phyloP scores from a whole-genome alignment of 352 stramenopile genomes.

The Blastocystis sp. region DNA sequence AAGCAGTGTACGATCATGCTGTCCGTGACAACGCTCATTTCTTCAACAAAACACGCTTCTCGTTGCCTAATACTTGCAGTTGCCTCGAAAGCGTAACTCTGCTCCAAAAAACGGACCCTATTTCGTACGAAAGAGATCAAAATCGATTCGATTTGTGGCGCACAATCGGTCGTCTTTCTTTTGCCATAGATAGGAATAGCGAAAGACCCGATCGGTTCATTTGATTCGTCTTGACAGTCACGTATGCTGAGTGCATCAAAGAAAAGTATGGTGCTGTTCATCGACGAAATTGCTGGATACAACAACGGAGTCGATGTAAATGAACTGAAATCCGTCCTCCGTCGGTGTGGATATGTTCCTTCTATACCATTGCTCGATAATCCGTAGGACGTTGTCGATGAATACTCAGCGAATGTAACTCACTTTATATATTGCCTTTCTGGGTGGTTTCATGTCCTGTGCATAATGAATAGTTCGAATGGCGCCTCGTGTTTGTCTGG shows the following conservation, averaged over 20 bases:
- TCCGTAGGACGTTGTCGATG: conserved; percentile 54
- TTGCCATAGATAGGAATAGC: not conserved
- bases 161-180: not conserved
- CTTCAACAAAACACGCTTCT: too few species aligned
- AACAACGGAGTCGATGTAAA: conserved; percentile 60
- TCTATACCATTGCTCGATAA: not conserved
- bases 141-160: not conserved
- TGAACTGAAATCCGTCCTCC: conserved; percentile 31
- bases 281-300: conserved; percentile 52
- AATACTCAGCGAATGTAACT: conserved; percentile 34
- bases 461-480: not conserved
- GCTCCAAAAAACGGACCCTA: too few species aligned
- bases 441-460: not conserved
- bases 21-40: not conserved
- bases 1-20: conserved; percentile 32
- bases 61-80: too few species aligned
- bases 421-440: conserved; percentile 59
- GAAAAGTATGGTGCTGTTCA: conserved; percentile 27
- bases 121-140: not conserved
- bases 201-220: too few species aligned
- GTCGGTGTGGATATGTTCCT: conserved; percentile 11
- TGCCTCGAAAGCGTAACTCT: too few species aligned
- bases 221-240: too few species aligned
- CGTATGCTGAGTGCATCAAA: conserved; percentile 30
- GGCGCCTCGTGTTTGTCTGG: not conserved